Conservation (phyloP, 2,329 filamentous ascomycete species). For the Hypoxylon sp. region DNA sequence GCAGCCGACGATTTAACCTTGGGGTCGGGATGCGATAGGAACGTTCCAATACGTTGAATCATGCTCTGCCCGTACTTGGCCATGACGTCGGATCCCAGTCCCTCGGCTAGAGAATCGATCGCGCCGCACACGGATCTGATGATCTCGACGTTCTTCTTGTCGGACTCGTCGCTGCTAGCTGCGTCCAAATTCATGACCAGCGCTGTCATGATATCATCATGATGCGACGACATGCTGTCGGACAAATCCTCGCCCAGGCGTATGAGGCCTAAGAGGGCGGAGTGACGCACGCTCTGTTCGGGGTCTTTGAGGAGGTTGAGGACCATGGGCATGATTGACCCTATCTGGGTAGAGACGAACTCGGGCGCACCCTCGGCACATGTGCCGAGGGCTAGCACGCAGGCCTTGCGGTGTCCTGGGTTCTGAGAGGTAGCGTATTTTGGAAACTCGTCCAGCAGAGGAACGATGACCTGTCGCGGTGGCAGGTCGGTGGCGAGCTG, state of each 20-base stretch:
- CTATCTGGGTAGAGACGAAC: slow-evolving; percentile 94
- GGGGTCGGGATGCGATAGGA: slow-evolving; percentile 87
- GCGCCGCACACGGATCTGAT: slow-evolving; percentile 92
- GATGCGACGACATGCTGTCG: slow-evolving; percentile 89
- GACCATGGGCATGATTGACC: slow-evolving; percentile 86
- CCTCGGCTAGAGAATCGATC: slow-evolving; percentile 91
- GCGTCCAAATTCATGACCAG: slow-evolving; percentile 91
- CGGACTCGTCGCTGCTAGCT: slow-evolving; percentile 76
- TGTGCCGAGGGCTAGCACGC: slow-evolving; percentile 92
- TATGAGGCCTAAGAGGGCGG: slow-evolving; percentile 88
- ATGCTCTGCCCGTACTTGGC: slow-evolving; percentile 85
- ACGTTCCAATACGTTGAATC: slow-evolving; percentile 85
- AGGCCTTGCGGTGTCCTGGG: slow-evolving; percentile 87
- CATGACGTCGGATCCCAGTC: slow-evolving; percentile 85
- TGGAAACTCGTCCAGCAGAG: slow-evolving; percentile 88
- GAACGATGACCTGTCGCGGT: slow-evolving; percentile 93
- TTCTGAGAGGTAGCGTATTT: slow-evolving; percentile 82
- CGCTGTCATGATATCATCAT: slow-evolving; percentile 85
- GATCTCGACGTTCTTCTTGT: slow-evolving; percentile 85
- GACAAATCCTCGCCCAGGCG: slow-evolving; percentile 93
- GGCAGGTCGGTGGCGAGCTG: slow-evolving; percentile 90
- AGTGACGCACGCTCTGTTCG: slow-evolving; percentile 87
- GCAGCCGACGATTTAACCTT: slow-evolving; percentile 92
- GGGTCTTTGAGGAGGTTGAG: slow-evolving; percentile 86
- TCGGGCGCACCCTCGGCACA: slow-evolving; percentile 97